Evolutionary conservation across 805 yeast species (phyloP), one percentile per base, ranked within the genome.

Genomic region (Candida railenensis): DNA sequence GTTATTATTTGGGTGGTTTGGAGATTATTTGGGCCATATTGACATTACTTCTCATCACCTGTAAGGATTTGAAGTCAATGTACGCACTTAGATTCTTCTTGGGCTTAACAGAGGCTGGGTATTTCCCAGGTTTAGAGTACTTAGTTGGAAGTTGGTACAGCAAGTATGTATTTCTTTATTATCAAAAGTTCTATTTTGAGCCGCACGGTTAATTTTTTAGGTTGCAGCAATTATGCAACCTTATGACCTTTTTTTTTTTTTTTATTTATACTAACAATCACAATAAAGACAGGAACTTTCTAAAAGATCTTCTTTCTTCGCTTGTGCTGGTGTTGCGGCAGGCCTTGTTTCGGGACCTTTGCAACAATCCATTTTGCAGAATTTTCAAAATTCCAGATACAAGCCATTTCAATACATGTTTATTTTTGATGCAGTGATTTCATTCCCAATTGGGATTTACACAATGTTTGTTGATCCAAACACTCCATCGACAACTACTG

Each of bases 111-210:
- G 82, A 77, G 47, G 65, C 76, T 12, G 81, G 80, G 0, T 76
- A 69, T 53, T 77, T 76, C 57, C 86, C 89, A 3, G 81, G 80
- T 18, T 71, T 81, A 46, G 85, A 82, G 53, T 82, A 78, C 53
- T 62, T 81, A 40, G 55, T 66, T 7, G 70, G 70, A n/a, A 40
- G 43, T 32, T 40, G 43, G 43, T 40, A 40, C 21, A 34, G 28
- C 20, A 39, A 39, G 42, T 39, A 39, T 16, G 42, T 38, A 22
- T 57, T 7, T 25, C 11, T 25, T 25, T 25, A 25, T n/a, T n/a
- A n/a, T n/a, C n/a, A n/a, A n/a, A 11, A 25, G 30, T 5, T 25
- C 9, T 11, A 25, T 25, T 25, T 25, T 25, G 9, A 25, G 30
- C 30, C 30, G 30, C 30, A 25, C 30, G 11, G 30, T 25, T 25